Evolutionary conservation across 2,329 filamentous ascomycete genomes (phyloP), one percentile per base, ranked within the genome.

Genomic region (Chaetomiaceae sp.): DNA sequence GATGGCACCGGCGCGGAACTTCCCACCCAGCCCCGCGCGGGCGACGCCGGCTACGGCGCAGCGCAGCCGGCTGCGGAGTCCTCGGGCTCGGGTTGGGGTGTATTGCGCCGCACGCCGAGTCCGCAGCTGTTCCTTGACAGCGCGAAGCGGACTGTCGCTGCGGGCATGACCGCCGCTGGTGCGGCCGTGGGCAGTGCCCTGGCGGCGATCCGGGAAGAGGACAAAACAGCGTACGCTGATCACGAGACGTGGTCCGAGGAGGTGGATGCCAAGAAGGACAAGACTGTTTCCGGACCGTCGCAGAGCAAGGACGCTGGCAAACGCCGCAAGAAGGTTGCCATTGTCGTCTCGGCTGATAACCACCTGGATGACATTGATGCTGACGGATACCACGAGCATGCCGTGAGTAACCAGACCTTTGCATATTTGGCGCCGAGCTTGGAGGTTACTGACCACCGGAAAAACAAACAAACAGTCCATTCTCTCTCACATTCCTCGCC

Each of bases 221-320:
- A 90, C 61, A 83, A 81, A 61, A 78, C 80, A 51, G 84, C 84
- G 42, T 93, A 85, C 63, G 83, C 81, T 53, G 91, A 96, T 64
- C 88, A 93, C 66, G 86, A 88, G 62, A 82, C 88, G 42, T 96
- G 91, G 91, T 89, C 85, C 12, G 89, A 96, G 65, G 90, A 96
- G 68, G 87, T 84, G 18, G 84, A 87, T 57, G 76, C 84, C 39
- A 80, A 84, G 60, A 70, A 70, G 56, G 70, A 74, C 45, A 70
- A 69, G 44, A 55, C 61, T 48, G 47, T 63, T 10, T 10, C 48
- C 41, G 49, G 11, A 27, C 41, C 50, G 29, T 56, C 69, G 30
- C 57, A 63, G 49, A 48, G 64, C 48, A 51, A 62, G 56, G 57
- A 64, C 41, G 50, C 65, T 41, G 52, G 62, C 42, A 79, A 72